Evolutionary conservation across 2,329 filamentous ascomycete species (phyloP), one percentile per base, ranked within the genome.

Genomic region (Pyrenophora graminea): DNA sequence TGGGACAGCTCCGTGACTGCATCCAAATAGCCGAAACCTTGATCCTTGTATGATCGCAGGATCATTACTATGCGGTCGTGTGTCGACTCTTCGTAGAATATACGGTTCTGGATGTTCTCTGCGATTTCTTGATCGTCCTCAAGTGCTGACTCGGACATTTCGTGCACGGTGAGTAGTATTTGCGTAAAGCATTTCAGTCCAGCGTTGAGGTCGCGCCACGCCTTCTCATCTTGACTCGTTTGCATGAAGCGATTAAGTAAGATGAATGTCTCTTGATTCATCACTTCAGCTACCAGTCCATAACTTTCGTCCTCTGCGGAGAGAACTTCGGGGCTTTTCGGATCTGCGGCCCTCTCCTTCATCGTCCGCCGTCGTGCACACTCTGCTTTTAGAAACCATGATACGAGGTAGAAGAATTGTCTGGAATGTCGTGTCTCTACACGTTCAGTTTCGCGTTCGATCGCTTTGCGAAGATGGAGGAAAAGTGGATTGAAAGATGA

Each of bases 41-140:
- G 94, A 53, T 93, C 90, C 61, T 95, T 96, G 77, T 95, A 97
- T n/a, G 83, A 87, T 56, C 88, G 82, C 1, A 93, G 80, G 45
- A 97, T 89, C 52, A 86, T 84, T 25, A 93, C 83, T 44, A 99
- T 84, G 19, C 89, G 82, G 55, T 99, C 93, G 66, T 99, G 92
- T 0, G 92, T 97, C 0, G 90, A 85, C 68, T 97, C 91, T 73
- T 99, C 94, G 75, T 99, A 99, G 72, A 99, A 99, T n/a, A 99
- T 90, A 55, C 93, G 90, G 64, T 89, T 95, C 45, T 96, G 85
- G 10, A 96, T 97, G 63, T 99, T 99, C 70, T 99, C 93, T 0
- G 94, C 93, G 70, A 99, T 97, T 63, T 97, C 94, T 68, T 96
- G 89, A 61, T 99, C 90, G n/a, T 97, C 92, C 56, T 97, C 92